Base-by-base conservation (phyloP, 495 filamentous ascomycete species). In the Penicillium subrubescens region DNA sequence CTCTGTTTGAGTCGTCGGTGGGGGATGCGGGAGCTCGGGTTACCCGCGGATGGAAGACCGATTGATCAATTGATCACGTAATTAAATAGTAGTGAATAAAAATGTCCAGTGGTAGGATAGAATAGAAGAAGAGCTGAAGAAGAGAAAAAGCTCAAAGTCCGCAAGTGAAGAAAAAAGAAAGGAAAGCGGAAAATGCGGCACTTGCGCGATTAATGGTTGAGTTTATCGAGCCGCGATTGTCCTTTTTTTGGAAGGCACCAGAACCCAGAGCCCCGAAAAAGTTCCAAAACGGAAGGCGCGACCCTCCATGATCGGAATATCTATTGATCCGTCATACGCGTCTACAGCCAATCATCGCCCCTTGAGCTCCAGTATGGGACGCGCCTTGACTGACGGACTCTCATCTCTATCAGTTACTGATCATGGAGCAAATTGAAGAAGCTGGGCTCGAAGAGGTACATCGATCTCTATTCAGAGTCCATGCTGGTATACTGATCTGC, bases 381-480 rank as follows among this genome's bases (percentile, higher is more conserved):
- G 67, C 73, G 73, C 59, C 62, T 60, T 31, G 27, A 15, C 11
- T 52, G 41, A 53, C 50, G 43, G 56, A 60, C 35, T 19, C 48
- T 27, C 23, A 48, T 57, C 33, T 27, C 25, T 39, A 41, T 55
- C 31, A 12, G 2, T 12, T n/a, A 11, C 21, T n/a, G 39, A 67
- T 33, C 50, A 79, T 80, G 77, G 77, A 74, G n/a, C 70, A 72
- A 35, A 71, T 64, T 12, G 77, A 82, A 59, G 73, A 81, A 59
- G 67, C 70, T 35, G 70, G 75, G 15, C 63, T 82, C 27, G 76
- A 81, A 64, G 78, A 81, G 70, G 80, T 81, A 71, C 35, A 64
- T 56, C 5, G 14, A 0, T 17, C 1, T 19, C 34, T 4, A 41
- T 2, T 46, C 10, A 12, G 8, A 52, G 21, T 17, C 1, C 8